These are phyloP conservation scores for Penicillium waksmanii DNA, from an alignment of 495 filamentous ascomycete species.

Conservation along the genomic window DNA sequence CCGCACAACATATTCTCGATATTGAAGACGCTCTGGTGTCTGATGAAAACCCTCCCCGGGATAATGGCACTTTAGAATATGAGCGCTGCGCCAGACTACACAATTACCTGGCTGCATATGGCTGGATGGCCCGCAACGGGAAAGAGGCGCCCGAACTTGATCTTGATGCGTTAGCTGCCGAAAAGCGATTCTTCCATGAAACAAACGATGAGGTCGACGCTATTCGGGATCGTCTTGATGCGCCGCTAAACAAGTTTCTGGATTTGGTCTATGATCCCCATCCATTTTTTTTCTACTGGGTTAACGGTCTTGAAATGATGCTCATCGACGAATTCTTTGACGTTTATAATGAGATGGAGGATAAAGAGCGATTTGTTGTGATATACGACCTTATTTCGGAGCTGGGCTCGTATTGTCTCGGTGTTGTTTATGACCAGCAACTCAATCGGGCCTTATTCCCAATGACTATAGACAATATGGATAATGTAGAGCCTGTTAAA, in stretches of 20 bases:
- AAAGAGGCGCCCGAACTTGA: slow-evolving; percentile 13
- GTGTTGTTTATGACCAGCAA: slow-evolving; percentile 27
- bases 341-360: slow-evolving; percentile 16
- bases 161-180: slow-evolving; percentile 20
- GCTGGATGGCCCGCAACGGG: slow-evolving; percentile 32
- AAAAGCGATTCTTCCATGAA: slow-evolving; percentile 4
- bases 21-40: slow-evolving; percentile 36
- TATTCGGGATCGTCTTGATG: slow-evolving; percentile 25
- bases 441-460: slow-evolving; percentile 19
- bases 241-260: slow-evolving; percentile 33
- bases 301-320: slow-evolving; percentile 13
- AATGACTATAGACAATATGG: slow-evolving; percentile 13
- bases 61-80: slow-evolving; percentile 35
- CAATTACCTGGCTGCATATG: slow-evolving; percentile 43
- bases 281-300: slow-evolving; percentile 35
- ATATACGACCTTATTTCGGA: slow-evolving; percentile 18
- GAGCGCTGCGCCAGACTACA: slow-evolving; percentile 46
- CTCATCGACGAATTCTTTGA: slow-evolving; percentile 13
- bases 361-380: slow-evolving; percentile 20
- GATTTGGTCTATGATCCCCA: slow-evolving; percentile 26
- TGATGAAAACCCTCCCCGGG: slow-evolving; percentile 29
- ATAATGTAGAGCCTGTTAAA: slow-evolving; percentile 19
- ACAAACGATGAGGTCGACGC: slow-evolving; percentile 10
- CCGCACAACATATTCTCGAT: slow-evolving; percentile 21
- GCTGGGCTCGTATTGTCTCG: slow-evolving; percentile 18